Conservation (phyloP, 768 basidiomycete species). For the Termitomyces sp. region DNA sequence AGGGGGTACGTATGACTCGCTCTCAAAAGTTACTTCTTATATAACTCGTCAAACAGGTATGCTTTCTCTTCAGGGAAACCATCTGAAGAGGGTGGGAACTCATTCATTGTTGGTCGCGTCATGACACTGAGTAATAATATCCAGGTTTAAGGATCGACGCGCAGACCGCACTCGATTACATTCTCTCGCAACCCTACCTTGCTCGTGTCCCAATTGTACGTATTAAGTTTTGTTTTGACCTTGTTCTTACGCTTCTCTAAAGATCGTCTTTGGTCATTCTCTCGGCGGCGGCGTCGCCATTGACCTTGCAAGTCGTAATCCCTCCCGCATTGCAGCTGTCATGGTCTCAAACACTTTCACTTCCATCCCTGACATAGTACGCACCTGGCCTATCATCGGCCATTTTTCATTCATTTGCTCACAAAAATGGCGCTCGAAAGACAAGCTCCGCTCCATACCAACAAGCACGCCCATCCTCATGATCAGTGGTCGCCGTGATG, state of each 20-base stretch:
- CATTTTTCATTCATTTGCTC: conserved; percentile 69
- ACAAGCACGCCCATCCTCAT: conserved; percentile 61
- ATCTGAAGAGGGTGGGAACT: conserved; percentile 61
- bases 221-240: neutral
- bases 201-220: conserved; percentile 55
- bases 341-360: conserved; percentile 89
- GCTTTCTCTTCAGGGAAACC: conserved; percentile 75
- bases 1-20: conserved; percentile 57
- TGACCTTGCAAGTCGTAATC: conserved; percentile 70
- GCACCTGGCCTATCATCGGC: conserved; percentile 58
- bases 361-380: conserved; percentile 70
- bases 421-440: conserved; percentile 76
- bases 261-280: conserved; percentile 71
- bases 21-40: neutral
- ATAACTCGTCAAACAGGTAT: conserved; percentile 45
- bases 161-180: conserved; percentile 69
- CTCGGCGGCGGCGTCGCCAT: conserved; percentile 89
- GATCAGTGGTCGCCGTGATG: conserved; percentile 59
- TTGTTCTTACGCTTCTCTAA: neutral
- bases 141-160: conserved; percentile 74
- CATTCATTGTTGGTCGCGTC: neutral
- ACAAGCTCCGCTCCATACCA: conserved; percentile 53
- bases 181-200: conserved; percentile 51
- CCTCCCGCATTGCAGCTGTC: conserved; percentile 60
- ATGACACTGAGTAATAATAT: neutral